phyloP scores from a whole-genome alignment of 2,329 filamentous ascomycete species.

The Sarocladium strictum region DNA sequence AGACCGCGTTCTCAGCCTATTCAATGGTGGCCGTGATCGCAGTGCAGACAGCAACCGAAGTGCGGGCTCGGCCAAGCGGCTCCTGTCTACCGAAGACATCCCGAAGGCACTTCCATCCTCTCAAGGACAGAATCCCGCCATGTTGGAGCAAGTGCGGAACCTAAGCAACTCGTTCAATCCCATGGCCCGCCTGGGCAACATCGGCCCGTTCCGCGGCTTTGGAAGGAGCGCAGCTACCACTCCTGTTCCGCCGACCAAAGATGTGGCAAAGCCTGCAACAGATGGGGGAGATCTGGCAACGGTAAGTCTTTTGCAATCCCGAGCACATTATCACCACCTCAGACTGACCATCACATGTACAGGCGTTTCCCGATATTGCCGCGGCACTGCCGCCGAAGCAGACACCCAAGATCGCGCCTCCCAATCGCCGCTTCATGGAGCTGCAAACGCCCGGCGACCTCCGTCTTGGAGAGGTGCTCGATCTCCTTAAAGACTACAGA shows the following conservation, averaged over 20 bases:
- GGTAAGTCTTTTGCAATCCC: slow-evolving; percentile 36
- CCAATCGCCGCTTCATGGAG: slow-evolving; percentile 68
- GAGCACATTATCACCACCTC: background rate
- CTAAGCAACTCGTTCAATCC: slow-evolving; percentile 78
- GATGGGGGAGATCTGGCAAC: slow-evolving; percentile 53
- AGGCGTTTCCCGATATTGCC: slow-evolving; percentile 59
- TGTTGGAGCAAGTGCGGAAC: slow-evolving; percentile 75
- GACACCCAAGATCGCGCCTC: slow-evolving; percentile 51
- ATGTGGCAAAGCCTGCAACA: slow-evolving; percentile 28
- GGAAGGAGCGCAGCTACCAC: slow-evolving; percentile 33
- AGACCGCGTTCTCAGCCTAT: slow-evolving; percentile 63
- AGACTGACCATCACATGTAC: background rate
- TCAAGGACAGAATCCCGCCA: slow-evolving; percentile 41
- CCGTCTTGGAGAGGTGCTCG: slow-evolving; percentile 65
- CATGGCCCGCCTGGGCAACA: slow-evolving; percentile 69
- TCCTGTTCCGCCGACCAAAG: slow-evolving; percentile 30
- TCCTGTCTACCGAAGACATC: slow-evolving; percentile 41
- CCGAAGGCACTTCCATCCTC: slow-evolving; percentile 17
- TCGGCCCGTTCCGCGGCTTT: slow-evolving; percentile 70
- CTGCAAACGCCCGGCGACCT: slow-evolving; percentile 64
- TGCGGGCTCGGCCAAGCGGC: slow-evolving; percentile 53
- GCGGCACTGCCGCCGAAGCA: slow-evolving; percentile 49
- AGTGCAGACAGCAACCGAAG: slow-evolving; percentile 71
- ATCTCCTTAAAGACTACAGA: slow-evolving; percentile 69
- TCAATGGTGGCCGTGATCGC: slow-evolving; percentile 68